Evolutionary conservation across 2,329 filamentous ascomycete genomes (phyloP).

Genomic region (Aspergillus eucalypticola): DNA sequence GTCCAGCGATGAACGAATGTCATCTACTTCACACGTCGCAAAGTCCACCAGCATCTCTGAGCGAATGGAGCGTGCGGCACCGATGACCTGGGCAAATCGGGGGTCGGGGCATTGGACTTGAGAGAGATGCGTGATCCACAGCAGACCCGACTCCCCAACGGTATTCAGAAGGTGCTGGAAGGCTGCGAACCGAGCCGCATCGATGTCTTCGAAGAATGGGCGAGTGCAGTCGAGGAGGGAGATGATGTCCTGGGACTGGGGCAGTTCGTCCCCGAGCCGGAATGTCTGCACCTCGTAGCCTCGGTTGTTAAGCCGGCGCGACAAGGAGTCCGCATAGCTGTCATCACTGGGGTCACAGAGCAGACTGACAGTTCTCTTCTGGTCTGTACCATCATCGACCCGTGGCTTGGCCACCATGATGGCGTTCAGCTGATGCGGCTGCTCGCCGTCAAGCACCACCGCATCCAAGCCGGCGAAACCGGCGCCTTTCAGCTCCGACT

Average conservation of each 20-base stretch:
- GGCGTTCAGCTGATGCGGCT: not conserved
- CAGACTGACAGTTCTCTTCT: not conserved
- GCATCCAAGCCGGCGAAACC: conserved; percentile 10
- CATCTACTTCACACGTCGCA: conserved; percentile 26
- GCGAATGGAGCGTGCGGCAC: conserved; percentile 31
- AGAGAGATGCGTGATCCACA: conserved; percentile 32
- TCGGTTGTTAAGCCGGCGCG: not conserved
- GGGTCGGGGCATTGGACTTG: conserved; percentile 32
- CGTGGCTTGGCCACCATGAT: not conserved
- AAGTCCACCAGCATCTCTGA: conserved; percentile 29
- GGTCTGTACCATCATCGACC: not conserved
- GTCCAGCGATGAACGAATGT: conserved; percentile 3
- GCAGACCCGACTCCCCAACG: conserved; percentile 12
- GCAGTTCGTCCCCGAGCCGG: not conserved
- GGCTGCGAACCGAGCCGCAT: not conserved
- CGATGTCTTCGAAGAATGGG: conserved; percentile 15
- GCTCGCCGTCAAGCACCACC: not conserved
- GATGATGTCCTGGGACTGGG: conserved; percentile 8
- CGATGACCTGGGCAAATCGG: conserved; percentile 28
- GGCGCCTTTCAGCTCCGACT: conserved; percentile 1
- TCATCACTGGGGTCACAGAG: not conserved
- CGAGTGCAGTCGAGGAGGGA: conserved; percentile 16
- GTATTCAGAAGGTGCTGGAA: not conserved
- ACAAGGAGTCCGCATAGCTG: not conserved
- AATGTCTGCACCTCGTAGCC: conserved; percentile 4